These are phyloP conservation scores for Fraxinus quadrangulata DNA, from an alignment of 257 asterid genomes.

Conservation along the genomic window DNA sequence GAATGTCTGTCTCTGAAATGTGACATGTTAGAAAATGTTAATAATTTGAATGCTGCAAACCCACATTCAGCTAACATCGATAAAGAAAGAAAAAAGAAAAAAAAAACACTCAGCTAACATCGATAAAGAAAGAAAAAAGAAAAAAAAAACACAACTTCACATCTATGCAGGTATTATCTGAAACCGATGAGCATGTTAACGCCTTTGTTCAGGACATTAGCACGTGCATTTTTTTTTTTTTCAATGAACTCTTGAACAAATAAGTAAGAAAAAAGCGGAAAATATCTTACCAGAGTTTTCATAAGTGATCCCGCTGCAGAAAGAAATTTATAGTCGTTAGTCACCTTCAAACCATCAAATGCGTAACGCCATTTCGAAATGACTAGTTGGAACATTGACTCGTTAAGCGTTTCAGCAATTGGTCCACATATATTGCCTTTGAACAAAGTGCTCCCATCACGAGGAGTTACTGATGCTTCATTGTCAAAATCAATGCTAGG, in stretches of 20 bases:
- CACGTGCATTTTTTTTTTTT: neutral
- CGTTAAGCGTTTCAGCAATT: constrained; percentile 81
- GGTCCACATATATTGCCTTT: constrained; percentile 90
- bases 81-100: neutral
- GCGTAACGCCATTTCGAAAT: constrained; percentile 83
- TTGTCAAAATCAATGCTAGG: constrained; percentile 45
- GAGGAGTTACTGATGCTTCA: constrained; percentile 38
- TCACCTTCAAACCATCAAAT: constrained; percentile 80
- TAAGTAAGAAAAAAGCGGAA: constrained; percentile 22
- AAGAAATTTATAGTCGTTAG: constrained; percentile 74
- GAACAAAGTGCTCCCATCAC: constrained; percentile 48
- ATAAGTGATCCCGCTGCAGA: constrained; percentile 91
- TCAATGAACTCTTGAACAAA: neutral
- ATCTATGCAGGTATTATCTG: neutral
- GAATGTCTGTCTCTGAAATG: neutral
- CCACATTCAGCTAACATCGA: neutral
- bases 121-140: neutral
- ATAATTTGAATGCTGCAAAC: neutral
- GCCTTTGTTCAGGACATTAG: neutral
- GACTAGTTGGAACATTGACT: constrained; percentile 80
- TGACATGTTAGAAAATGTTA: neutral
- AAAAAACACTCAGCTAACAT: neutral
- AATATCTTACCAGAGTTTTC: constrained; percentile 74
- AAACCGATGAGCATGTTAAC: neutral
- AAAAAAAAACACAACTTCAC: neutral